Evolutionary conservation across 306 rosid species (phyloP), one percentile per base, ranked within the genome.

Genomic region (Sphenostylis stenocarpa): DNA sequence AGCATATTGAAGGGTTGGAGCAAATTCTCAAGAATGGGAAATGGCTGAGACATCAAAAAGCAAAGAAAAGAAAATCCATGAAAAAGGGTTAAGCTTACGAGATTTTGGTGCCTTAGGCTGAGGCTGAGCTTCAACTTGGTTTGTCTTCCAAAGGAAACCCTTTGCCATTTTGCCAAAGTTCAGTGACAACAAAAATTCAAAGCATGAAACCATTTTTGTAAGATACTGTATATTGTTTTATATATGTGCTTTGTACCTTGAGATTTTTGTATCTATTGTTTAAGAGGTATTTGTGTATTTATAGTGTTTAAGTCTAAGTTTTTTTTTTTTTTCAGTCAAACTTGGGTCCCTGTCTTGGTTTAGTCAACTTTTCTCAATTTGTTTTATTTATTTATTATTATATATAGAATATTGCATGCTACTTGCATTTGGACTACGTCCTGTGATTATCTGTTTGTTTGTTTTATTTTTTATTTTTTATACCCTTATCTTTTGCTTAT

Each of bases 361-460:
- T 48, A 64, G 80, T 76, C 73, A 76, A 64, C 64, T 62, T n/a
- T 39, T 1, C 12, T 38, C 33, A 60, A 13, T 3, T 58, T 58
- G 67, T 44, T 44, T 29, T 29, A 2, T 12, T 3, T 57, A n/a
- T n/a, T n/a, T 52, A 21, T 70, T 13, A 55, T 55, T 31, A 33
- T 72, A 20, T 51, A 16, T 7, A 14, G 36, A 6, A 34, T 8
- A 1, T 53, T 38, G 65, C 48, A 15, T 47, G 60, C 28, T 13
- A 71, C 51, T 34, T 52, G 17, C 45, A 33, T 21, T 34, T 20
- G 3, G 29, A 70, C 78, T 39, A 7, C 9, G 23, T 68, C 31
- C 34, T 31, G 7, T 36, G 1, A 0, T 13, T 6, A n/a, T 52
- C 33, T 23, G 3, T 2, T 67, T 2, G 2, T n/a, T n/a, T n/a